Evolutionary conservation across 164 flowering plant species (phyloP).

Genomic region (Magnolia officinalis): DNA sequence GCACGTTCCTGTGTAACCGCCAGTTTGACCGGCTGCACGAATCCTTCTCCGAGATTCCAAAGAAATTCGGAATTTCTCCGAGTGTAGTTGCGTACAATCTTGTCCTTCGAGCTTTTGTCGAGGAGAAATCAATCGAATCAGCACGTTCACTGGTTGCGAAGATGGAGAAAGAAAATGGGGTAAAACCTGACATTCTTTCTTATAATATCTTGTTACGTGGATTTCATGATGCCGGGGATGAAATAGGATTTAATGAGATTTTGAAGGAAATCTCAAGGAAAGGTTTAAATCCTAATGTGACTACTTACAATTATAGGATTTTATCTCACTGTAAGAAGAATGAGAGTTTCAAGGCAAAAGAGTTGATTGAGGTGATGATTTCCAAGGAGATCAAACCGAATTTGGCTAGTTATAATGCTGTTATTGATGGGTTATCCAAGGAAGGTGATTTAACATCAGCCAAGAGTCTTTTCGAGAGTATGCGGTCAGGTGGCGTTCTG

Average conservation of each 20-base stretch:
- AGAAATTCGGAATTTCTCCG: constrained; percentile 16
- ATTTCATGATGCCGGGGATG: constrained; percentile 20
- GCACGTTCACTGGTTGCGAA: constrained; percentile 21
- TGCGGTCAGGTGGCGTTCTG: constrained; percentile 13
- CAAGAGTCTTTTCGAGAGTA: constrained; percentile 21
- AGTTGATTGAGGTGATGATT: constrained; percentile 31
- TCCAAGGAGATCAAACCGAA: constrained; percentile 25
- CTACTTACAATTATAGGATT: constrained; percentile 30
- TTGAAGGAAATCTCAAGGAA: constrained; percentile 18
- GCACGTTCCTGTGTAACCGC: constrained; percentile 12
- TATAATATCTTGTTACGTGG: constrained; percentile 25
- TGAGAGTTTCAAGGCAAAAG: constrained; percentile 25
- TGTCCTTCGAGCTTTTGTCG: constrained; percentile 22
- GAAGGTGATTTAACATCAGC: constrained; percentile 31
- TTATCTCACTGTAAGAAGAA: constrained; percentile 22
- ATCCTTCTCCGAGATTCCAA: constrained; percentile 6
- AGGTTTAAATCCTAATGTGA: constrained; percentile 20
- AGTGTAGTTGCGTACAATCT: constrained; percentile 16
- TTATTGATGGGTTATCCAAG: constrained; percentile 31
- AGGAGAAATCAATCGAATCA: constrained; percentile 11
- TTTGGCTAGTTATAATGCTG: constrained; percentile 18
- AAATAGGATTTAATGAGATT: constrained; percentile 16
- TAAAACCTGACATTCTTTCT: constrained; percentile 25
- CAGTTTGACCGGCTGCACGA: constrained; percentile 17
- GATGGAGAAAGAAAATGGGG: constrained; percentile 22